Conservation (phyloP, 140 eudicot genomes). For the Ambrosia hybrid region DNA sequence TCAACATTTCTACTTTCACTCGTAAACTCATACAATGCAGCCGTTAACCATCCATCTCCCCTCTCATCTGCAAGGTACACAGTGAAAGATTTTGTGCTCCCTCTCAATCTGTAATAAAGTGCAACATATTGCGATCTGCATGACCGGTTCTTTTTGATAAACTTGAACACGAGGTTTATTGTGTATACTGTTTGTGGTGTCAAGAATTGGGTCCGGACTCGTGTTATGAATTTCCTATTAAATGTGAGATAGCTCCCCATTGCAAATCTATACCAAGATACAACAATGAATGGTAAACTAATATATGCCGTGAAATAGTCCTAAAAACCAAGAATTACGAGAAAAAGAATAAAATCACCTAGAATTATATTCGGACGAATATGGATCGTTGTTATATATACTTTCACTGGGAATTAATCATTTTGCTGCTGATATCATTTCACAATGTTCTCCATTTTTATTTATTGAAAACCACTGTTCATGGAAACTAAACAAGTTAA, state of each 20-base stretch:
- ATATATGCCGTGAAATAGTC: no score
- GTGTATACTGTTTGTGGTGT: slow-evolving; percentile 6
- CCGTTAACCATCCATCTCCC: slow-evolving; percentile 4
- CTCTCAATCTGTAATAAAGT: neutral
- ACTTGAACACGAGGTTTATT: slow-evolving; percentile 17
- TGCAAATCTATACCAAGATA: neutral
- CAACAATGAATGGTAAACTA: no score
- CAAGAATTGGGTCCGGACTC: slow-evolving; percentile 1
- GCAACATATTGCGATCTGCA: neutral
- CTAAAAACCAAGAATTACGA: neutral
- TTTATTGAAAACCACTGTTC: slow-evolving; percentile 1
- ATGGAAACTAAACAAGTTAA: neutral
- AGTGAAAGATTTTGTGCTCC: neutral
- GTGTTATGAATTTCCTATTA: neutral
- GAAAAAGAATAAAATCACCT: neutral
- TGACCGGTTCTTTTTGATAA: neutral
- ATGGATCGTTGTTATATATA: neutral
- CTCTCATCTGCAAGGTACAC: neutral
- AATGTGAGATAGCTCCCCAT: neutral
- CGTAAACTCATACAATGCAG: slow-evolving; percentile 14
- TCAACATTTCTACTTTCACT: neutral
- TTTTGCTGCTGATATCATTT: neutral
- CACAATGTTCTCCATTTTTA: neutral
- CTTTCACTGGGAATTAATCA: neutral
- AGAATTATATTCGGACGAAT: neutral